Evolutionary conservation across 768 basidiomycete species (phyloP), one percentile per base, ranked within the genome.

Genomic region (Boletus coccyginus): DNA sequence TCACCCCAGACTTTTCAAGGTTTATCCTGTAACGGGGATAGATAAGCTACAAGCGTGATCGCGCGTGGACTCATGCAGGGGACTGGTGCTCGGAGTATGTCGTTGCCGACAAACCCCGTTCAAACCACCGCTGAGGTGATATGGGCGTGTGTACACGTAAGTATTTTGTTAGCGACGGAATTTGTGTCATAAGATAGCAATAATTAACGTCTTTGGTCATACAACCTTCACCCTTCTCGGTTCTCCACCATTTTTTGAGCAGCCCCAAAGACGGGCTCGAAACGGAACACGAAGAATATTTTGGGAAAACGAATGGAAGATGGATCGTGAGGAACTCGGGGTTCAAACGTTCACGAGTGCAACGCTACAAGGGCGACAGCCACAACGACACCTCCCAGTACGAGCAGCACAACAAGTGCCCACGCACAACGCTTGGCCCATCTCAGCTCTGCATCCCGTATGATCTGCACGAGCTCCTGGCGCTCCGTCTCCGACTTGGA

Each of bases 341-440:
- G 17, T 9, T 21, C 21, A 21, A n/a, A 33, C 27, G 29, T 39
- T 58, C 40, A 46, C 21, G 43, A 31, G 24, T 36, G 9, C 17
- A n/a, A n/a, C 19, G 39, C 19, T 19, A 11, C 46, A 1, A 62
- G 0, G 7, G 16, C 7, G 21, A 35, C 16, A 3, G 32, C 35
- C 5, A 5, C 10, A 7, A 19, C 19, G 40, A 44, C 6, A 10
- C 45, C 31, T 11, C 5, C 45, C 24, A 62, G n/a, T 0, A 36
- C 6, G 14, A 47, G 17, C 11, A 62, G 1, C n/a, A 2, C 51
- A 16, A 50, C 4, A 6, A 63, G 27, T 12, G 50, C 62, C 55
- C 50, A 52, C 32, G 11, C 55, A 46, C 60, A 77, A n/a, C 76
- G 70, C 56, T 61, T 66, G 14, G 75, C 78, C 79, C 79, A 80